Evolutionary conservation across 2,329 filamentous ascomycete genomes (phyloP).

Genomic region (Colletotrichum musae): DNA sequence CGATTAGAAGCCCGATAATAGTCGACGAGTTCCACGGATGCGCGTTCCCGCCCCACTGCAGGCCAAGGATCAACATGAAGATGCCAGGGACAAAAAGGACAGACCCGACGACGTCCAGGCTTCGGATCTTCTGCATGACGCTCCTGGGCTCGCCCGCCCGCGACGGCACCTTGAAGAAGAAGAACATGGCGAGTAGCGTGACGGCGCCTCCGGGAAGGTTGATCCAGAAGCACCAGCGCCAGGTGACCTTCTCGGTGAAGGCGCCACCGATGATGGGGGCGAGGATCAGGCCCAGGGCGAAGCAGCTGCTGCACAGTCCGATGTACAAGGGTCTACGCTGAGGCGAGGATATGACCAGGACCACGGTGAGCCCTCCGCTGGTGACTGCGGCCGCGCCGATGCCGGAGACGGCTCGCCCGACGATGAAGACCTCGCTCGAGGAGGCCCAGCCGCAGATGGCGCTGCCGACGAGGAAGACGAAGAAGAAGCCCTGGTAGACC

Average conservation of each 20-base stretch:
- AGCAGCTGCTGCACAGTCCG: slow-evolving; percentile 58
- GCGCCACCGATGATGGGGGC: slow-evolving; percentile 52
- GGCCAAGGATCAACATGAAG: slow-evolving; percentile 61
- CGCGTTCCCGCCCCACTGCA: slow-evolving; percentile 57
- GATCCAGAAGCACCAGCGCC: slow-evolving; percentile 61
- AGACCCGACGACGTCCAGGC: slow-evolving; percentile 49
- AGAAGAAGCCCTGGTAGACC: slow-evolving; percentile 59
- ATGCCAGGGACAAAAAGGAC: slow-evolving; percentile 48
- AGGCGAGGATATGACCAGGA: slow-evolving; percentile 59
- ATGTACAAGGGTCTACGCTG: slow-evolving; percentile 50
- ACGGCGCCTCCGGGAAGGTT: slow-evolving; percentile 61
- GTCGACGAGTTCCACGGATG: slow-evolving; percentile 53
- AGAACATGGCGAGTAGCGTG: slow-evolving; percentile 50
- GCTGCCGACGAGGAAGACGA: slow-evolving; percentile 60
- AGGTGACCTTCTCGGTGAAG: slow-evolving; percentile 51
- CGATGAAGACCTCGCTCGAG: slow-evolving; percentile 62
- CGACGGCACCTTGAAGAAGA: slow-evolving; percentile 56
- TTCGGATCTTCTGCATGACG: slow-evolving; percentile 20
- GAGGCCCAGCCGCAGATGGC: slow-evolving; percentile 60
- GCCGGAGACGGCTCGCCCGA: slow-evolving; percentile 67
- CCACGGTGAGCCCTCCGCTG: slow-evolving; percentile 64
- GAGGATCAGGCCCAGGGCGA: slow-evolving; percentile 57
- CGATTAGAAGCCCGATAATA: slow-evolving; percentile 55
- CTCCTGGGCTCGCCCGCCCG: slow-evolving; percentile 45
- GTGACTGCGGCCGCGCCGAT: slow-evolving; percentile 66